These are phyloP conservation scores for Yueomyces sp. DNA, from an alignment of 805 yeast genomes.

Conservation along the genomic window DNA sequence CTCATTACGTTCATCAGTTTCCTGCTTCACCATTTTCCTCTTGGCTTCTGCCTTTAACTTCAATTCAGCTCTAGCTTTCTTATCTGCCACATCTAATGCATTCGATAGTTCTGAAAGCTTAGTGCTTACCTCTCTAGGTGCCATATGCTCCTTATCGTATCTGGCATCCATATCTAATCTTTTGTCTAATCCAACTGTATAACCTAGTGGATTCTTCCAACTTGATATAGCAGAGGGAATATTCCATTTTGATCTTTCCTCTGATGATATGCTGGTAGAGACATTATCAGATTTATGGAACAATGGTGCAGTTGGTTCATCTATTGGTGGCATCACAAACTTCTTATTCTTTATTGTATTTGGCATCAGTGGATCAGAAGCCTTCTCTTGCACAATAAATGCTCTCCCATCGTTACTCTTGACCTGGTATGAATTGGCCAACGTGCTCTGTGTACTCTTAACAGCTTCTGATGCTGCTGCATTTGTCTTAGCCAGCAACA, in stretches of 20 bases:
- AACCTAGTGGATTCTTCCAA: conserved; percentile 93
- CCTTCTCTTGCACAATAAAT: conserved; percentile 41
- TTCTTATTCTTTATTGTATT: conserved; percentile 56
- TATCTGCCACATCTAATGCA: conserved; percentile 62
- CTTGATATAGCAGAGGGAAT: conserved; percentile 88
- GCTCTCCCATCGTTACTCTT: conserved; percentile 22
- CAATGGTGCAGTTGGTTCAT: conserved; percentile 52
- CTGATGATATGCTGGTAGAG: conserved; percentile 38
- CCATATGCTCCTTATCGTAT: conserved; percentile 22
- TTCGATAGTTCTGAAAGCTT: conserved; percentile 50
- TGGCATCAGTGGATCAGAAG: conserved; percentile 76
- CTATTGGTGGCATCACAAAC: conserved; percentile 47
- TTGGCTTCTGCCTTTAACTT: conserved; percentile 36
- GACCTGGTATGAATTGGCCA: conserved; percentile 28
- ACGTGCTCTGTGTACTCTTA: too few relatives aligned
- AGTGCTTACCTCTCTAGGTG: conserved; percentile 32
- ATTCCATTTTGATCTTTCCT: conserved; percentile 69
- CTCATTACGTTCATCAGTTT: conserved; percentile 36
- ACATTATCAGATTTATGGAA: conserved; percentile 45
- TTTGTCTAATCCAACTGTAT: conserved; percentile 67
- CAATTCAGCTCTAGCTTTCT: conserved; percentile 43
- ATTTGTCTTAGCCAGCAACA: conserved; percentile 3
- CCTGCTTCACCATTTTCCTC: conserved; percentile 36
- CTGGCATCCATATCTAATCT: conserved; percentile 43
- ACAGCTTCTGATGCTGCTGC: not conserved